Evolutionary conservation across 345 rosid genomes (phyloP), one percentile per base, ranked within the genome.

Genomic region (Linum lewisii): DNA sequence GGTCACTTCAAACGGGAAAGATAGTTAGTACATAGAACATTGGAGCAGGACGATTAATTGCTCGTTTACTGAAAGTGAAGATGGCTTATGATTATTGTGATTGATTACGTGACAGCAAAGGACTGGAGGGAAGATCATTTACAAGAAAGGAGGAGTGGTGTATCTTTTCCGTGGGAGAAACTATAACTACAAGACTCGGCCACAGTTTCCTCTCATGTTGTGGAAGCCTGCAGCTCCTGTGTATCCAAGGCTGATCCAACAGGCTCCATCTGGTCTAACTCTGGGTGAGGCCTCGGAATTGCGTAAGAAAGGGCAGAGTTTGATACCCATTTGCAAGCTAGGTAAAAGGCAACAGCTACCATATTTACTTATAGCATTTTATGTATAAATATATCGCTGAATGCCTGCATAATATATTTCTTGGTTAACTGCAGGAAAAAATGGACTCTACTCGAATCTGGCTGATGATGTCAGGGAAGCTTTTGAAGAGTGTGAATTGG

Each of bases 151-250:
- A 64, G 96, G 96, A 25, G 84, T 82, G 51, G 20, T 92, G 32
- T 92, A 64, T 51, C 88, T 92, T 45, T 92, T 88, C 63, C 82
- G 96, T 66, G 96, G 96, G 37, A 82, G 98, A 78, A 92, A 92
- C 71, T 92, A 92, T 66, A 86, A 86, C 73, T 79, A 84, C 74
- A 86, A 64, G 74, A 74, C 78, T 69, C 83, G 87, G 24, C 98
- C 93, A 0, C 87, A 69, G 2, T 88, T 83, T 67, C 98, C 98
- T 60, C 84, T 92, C 47, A 92, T 92, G 98, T 59, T 88, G 72
- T 92, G 98, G 98, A 88, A 78, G 61, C 98, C 96, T 70, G 59
- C 63, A 20, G 71, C 88, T 22, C 98, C 96, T 57, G 73, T 88
- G 66, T 88, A 88, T 69, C 98, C 96, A 0, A 76, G 81, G 82